phyloP scores from a whole-genome alignment of 2,329 filamentous ascomycete genomes.

The Calycina marina region DNA sequence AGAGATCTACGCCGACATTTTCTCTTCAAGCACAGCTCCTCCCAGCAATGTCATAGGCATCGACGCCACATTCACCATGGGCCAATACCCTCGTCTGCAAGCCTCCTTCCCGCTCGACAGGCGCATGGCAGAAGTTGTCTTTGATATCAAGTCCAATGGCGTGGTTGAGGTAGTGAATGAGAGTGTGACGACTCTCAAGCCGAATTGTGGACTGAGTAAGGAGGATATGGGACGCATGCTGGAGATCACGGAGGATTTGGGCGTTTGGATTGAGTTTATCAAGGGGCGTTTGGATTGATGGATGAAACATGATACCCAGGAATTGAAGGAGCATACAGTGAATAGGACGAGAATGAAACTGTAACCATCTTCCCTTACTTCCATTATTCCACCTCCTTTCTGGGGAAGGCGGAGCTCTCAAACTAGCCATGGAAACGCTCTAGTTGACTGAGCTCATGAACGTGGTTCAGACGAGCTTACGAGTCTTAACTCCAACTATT shows the following conservation, averaged over 20 bases:
- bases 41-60: slow-evolving; percentile 7
- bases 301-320: slow-evolving; percentile 8
- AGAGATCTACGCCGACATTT: slow-evolving; percentile 19
- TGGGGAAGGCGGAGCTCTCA: too few species aligned
- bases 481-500: too few species aligned
- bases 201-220: slow-evolving; percentile 10
- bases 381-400: too few species aligned
- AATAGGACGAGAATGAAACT: too few species aligned
- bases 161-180: slow-evolving; percentile 17
- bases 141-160: slow-evolving; percentile 19
- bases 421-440: too few species aligned
- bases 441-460: too few species aligned
- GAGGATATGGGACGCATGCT: slow-evolving; percentile 29
- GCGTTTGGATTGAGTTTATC: slow-evolving; percentile 37
- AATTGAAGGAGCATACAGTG: too few species aligned
- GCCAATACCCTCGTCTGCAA: slow-evolving; percentile 17
- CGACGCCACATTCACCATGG: slow-evolving; percentile 19
- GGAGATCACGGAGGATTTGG: slow-evolving; percentile 32
- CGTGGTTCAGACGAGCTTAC: too few species aligned
- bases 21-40: slow-evolving; percentile 8
- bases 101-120: slow-evolving; percentile 18
- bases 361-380: too few species aligned
- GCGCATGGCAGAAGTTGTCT: slow-evolving; percentile 19
- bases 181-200: slow-evolving; percentile 10
- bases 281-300: slow-evolving; percentile 15